A percentile compares a stretch with the other conserved stretches of the same genome.
Evolutionary conservation across 2,329 filamentous ascomycete species (phyloP).

Genomic region (Scedosporium minutisporum): DNA sequence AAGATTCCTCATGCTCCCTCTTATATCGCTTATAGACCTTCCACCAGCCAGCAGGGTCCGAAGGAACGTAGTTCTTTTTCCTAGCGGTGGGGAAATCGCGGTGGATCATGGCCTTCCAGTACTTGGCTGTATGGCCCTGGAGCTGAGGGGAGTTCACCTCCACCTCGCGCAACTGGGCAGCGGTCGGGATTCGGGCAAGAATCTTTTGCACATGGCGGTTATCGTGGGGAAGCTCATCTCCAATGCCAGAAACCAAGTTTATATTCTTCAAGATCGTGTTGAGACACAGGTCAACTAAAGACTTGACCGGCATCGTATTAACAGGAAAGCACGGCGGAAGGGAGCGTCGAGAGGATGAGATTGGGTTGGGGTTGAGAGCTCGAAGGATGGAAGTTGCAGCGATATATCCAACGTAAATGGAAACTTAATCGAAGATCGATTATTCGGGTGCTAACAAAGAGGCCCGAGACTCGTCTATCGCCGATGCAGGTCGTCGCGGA

Average conservation of each 20-base stretch:
- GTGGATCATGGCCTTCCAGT: slow-evolving; percentile 73
- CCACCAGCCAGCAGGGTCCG: slow-evolving; percentile 63
- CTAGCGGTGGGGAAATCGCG: slow-evolving; percentile 62
- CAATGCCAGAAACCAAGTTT: slow-evolving; percentile 55
- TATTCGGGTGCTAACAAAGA: background rate
- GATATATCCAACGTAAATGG: background rate
- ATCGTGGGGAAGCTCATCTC: slow-evolving; percentile 58
- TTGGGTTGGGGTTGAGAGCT: background rate
- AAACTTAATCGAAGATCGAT: background rate
- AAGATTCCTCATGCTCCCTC: slow-evolving; percentile 44
- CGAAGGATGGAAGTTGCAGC: background rate
- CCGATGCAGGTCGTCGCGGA: background rate
- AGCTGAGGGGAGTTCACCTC: slow-evolving; percentile 73
- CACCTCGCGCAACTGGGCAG: slow-evolving; percentile 63
- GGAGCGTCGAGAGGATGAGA: background rate
- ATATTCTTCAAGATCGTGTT: slow-evolving; percentile 44
- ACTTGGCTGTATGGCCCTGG: slow-evolving; percentile 54
- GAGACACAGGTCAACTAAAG: slow-evolving; percentile 41
- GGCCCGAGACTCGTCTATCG: background rate
- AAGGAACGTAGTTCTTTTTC: slow-evolving; percentile 55
- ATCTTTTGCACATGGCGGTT: slow-evolving; percentile 49
- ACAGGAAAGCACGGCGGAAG: background rate
- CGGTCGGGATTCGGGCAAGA: slow-evolving; percentile 60
- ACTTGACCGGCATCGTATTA: slow-evolving; percentile 31
- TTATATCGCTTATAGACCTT: slow-evolving; percentile 66